phyloP scores from a whole-genome alignment of 768 basidiomycete genomes.

The Brasilioporus rufonigricans region DNA sequence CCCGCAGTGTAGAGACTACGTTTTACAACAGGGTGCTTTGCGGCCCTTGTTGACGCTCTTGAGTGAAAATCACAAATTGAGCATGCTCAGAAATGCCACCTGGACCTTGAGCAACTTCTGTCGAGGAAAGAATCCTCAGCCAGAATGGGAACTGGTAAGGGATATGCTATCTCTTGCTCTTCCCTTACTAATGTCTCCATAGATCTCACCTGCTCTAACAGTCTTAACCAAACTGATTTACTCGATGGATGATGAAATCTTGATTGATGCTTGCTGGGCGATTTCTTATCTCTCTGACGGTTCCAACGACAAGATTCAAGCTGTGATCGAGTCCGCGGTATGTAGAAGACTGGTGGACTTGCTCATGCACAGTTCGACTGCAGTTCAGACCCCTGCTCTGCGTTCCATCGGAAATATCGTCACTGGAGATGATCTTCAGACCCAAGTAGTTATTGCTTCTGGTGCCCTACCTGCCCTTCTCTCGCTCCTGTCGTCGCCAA shows the following conservation, averaged over 20 bases:
- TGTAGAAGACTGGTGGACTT: conserved; percentile 97
- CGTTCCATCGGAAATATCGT: conserved; percentile 99
- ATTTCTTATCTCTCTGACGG: conserved; percentile 99
- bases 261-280: conserved; percentile 99
- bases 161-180: conserved; percentile 3
- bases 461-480: conserved; percentile 95
- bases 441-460: conserved; percentile 97
- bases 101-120: conserved; percentile 99
- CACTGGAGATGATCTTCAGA: conserved; percentile 98
- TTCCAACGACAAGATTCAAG: conserved; percentile 99
- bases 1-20: conserved; percentile 95
- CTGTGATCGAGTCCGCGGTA: conserved; percentile 97
- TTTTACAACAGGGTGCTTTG: conserved; percentile 89
- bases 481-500: conserved; percentile 89
- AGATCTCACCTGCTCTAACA: conserved; percentile 98
- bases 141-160: conserved; percentile 93
- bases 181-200: conserved; percentile 16
- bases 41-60: conserved; percentile 85
- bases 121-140: conserved; percentile 96
- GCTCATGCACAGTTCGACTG: conserved; percentile 90
- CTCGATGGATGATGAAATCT: conserved; percentile 96
- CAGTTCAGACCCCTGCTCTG: conserved; percentile 97
- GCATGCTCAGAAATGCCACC: conserved; percentile 97
- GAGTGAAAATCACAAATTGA: conserved; percentile 97
- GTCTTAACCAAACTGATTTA: conserved; percentile 98